phyloP scores from a whole-genome alignment of 805 yeast species.

The Suhomyces xylopsoci region DNA sequence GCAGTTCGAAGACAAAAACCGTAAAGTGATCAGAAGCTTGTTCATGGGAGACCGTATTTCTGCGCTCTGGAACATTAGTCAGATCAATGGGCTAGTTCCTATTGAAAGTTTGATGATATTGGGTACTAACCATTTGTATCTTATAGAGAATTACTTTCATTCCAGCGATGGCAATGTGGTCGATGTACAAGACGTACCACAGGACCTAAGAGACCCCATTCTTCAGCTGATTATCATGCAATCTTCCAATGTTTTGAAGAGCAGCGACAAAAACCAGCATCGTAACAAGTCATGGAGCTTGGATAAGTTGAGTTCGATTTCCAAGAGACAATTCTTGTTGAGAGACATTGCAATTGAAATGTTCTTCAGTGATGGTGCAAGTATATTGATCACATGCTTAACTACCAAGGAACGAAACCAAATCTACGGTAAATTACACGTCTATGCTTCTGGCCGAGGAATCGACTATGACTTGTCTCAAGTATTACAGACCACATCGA shows the following conservation, averaged over 20 bases:
- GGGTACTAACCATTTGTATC: slow-evolving; percentile 62
- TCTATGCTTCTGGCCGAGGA: slow-evolving; percentile 47
- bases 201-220: slow-evolving; percentile 61
- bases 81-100: slow-evolving; percentile 73
- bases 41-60: slow-evolving; percentile 67
- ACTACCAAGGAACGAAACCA: slow-evolving; percentile 52
- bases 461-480: slow-evolving; percentile 54
- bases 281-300: slow-evolving; percentile 59
- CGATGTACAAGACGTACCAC: slow-evolving; percentile 65
- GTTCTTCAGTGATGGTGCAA: slow-evolving; percentile 70
- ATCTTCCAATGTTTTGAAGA: slow-evolving; percentile 23
- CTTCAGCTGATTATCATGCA: slow-evolving; percentile 60
- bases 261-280: slow-evolving; percentile 34
- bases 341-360: slow-evolving; percentile 81
- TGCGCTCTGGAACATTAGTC: slow-evolving; percentile 73
- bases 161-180: slow-evolving; percentile 51
- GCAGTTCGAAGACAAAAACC: slow-evolving; percentile 60
- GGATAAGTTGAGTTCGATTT: slow-evolving; percentile 55
- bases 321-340: slow-evolving; percentile 71
- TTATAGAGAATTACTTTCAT: slow-evolving; percentile 68
- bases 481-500: slow-evolving; percentile 43
- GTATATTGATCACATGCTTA: slow-evolving; percentile 65
- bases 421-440: slow-evolving; percentile 48
- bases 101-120: slow-evolving; percentile 71
- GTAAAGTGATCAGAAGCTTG: slow-evolving; percentile 69